Evolutionary conservation across 345 rosid species (phyloP).

Genomic region (Noccaea caerulescens): DNA sequence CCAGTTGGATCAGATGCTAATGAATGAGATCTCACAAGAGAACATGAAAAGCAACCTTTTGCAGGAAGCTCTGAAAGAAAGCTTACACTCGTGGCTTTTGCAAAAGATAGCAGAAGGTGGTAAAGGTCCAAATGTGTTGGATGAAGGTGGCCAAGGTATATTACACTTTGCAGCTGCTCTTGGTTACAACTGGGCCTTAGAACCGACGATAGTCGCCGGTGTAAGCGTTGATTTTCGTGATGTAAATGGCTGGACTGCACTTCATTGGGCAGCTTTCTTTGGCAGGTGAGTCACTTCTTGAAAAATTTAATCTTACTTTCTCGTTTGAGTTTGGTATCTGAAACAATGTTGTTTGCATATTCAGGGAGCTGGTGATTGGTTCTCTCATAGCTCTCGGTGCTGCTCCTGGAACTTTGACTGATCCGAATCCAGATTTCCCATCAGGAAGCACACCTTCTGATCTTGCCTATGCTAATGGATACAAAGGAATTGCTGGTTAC

Average conservation of each 20-base stretch:
- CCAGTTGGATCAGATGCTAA: slow-evolving; percentile 63
- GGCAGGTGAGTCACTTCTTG: slow-evolving; percentile 66
- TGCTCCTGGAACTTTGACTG: slow-evolving; percentile 77
- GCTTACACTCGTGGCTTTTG: slow-evolving; percentile 78
- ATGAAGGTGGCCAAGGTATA: slow-evolving; percentile 90
- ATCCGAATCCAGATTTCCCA: slow-evolving; percentile 74
- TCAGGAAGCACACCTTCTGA: slow-evolving; percentile 81
- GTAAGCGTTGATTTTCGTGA: slow-evolving; percentile 91
- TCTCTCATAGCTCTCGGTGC: slow-evolving; percentile 80
- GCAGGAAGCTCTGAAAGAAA: slow-evolving; percentile 78
- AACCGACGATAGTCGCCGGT: slow-evolving; percentile 78
- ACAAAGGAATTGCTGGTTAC: slow-evolving; percentile 93
- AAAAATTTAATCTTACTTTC: slow-evolving; percentile 23
- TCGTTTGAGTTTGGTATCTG: slow-evolving; percentile 6
- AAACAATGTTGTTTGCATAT: slow-evolving; percentile 22
- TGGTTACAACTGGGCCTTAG: slow-evolving; percentile 95
- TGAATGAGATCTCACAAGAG: slow-evolving; percentile 51
- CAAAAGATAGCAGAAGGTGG: slow-evolving; percentile 79
- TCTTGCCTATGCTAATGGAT: slow-evolving; percentile 78
- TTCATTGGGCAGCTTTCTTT: slow-evolving; percentile 97
- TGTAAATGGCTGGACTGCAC: slow-evolving; percentile 97
- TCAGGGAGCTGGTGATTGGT: slow-evolving; percentile 80
- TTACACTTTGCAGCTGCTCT: slow-evolving; percentile 95
- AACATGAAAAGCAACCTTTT: slow-evolving; percentile 56
- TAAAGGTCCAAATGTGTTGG: slow-evolving; percentile 83